Percentiles rank a stretch among this genome's conserved stretches.
phyloP scores from a whole-genome alignment of 2,329 filamentous ascomycete genomes.

The Ascocoryne sarcoides region DNA sequence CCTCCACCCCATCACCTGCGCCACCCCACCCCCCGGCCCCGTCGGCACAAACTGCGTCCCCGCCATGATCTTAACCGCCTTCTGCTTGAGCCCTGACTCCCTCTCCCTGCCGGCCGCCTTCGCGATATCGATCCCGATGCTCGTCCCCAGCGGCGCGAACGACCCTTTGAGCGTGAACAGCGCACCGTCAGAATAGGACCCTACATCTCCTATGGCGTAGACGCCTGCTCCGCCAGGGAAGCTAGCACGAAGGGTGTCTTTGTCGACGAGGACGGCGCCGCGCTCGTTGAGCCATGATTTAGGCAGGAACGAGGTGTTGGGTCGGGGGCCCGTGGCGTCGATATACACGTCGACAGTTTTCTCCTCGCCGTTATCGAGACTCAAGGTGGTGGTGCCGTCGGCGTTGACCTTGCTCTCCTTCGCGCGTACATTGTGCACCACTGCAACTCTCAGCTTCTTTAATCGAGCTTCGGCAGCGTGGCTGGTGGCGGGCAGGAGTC shows the following conservation, averaged over 20 bases:
- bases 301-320: slow-evolving; percentile 47
- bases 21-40: slow-evolving; percentile 31
- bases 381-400: slow-evolving; percentile 40
- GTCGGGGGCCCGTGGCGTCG: slow-evolving; percentile 44
- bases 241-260: slow-evolving; percentile 33
- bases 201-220: slow-evolving; percentile 40
- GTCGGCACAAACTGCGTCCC: slow-evolving; percentile 33
- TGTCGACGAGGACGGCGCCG: slow-evolving; percentile 40
- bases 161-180: slow-evolving; percentile 33
- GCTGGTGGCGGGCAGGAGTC: slow-evolving; percentile 5
- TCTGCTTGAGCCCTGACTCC: slow-evolving; percentile 3
- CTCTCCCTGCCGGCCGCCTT: slow-evolving; percentile 1
- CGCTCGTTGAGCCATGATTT: slow-evolving; percentile 34
- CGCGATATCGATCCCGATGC: slow-evolving; percentile 38
- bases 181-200: slow-evolving; percentile 33
- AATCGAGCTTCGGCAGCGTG: slow-evolving; percentile 37
- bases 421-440: slow-evolving; percentile 37
- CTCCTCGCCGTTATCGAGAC: slow-evolving; percentile 37
- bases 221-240: slow-evolving; percentile 30
- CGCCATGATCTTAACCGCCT: slow-evolving; percentile 26
- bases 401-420: slow-evolving; percentile 27
- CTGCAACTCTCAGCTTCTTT: slow-evolving; percentile 41
- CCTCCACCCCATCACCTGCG: slow-evolving; percentile 30
- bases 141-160: slow-evolving; percentile 34
- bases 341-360: slow-evolving; percentile 48